Base-by-base conservation (phyloP, 2,329 filamentous ascomycete genomes). In the Fonsecaea monophora region DNA sequence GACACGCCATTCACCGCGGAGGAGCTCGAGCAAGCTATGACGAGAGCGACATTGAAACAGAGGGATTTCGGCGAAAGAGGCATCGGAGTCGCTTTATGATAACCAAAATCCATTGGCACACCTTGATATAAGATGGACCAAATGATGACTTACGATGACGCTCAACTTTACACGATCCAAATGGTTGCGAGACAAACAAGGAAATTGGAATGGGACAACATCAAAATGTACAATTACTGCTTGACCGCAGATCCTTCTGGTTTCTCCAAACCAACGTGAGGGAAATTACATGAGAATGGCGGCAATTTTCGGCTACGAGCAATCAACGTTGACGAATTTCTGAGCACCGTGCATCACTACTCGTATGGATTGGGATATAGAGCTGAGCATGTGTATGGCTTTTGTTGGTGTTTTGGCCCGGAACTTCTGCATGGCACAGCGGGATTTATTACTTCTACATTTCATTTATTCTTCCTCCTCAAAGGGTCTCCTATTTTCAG, bases 11-110 rank as follows among this genome's bases (percentile, higher is more conserved):
- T 74, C 40, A 72, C 70, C 3, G 60, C 60, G 15, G 72, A 71
- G 53, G 71, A 74, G 37, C 71, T 74, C 10, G 68, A 72, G 40
- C 61, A 65, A 48, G 72, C 72, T 21, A 72, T 74, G 71, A 66
- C 69, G 12, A 55, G 62, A 48, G 72, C 70, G 12, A 67, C 70
- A 3, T 21, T 74, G 34, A 68, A 62, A 15, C 57, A 30, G 15
- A 63, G 64, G 48, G 32, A 34, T 15, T 69, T 64, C 42, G 53
- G 40, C 57, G 38, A 57, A 10, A n/a, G 58, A 34, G 45, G 56
- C 15, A 53, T 59, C 10, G 62, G 62, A 7, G 25, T 65, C 53
- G 62, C 59, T 40, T 62, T 59, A 55, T 62, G 53, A 65, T 57
- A 34, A 34, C 25, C 25, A 12, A 45, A 30, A 37, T 25, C 3